A percentile compares a stretch with the other conserved stretches of the same genome.
Evolutionary conservation across 129 eudicot genomes (phyloP).

Genomic region (Calendula officinalis): DNA sequence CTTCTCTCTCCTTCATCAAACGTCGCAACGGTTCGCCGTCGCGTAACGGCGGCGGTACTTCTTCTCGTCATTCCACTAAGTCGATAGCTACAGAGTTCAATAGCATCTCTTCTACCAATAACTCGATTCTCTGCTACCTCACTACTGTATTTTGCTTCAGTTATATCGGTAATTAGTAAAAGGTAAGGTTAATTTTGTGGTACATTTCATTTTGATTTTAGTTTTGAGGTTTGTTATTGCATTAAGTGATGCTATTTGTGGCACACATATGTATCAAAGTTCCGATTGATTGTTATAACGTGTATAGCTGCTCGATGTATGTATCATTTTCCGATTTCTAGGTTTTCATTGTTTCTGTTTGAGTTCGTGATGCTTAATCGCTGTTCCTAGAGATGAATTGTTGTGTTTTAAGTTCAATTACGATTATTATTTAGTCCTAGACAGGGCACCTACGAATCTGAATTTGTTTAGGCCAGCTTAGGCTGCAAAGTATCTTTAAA

Average conservation of each 20-base stretch:
- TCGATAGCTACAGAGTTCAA: not conserved
- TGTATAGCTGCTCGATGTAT: constrained; percentile 11
- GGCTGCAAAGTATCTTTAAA: not conserved
- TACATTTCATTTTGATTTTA: not conserved
- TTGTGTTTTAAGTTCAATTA: constrained; percentile 16
- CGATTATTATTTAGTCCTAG: not conserved
- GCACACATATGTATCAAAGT: not conserved
- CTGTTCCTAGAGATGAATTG: not conserved
- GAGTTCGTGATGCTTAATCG: constrained; percentile 9
- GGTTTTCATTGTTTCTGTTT: constrained; percentile 7
- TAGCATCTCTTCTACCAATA: not conserved
- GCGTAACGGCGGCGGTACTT: constrained; percentile 44
- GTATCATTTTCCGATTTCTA: not conserved
- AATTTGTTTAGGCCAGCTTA: constrained; percentile 7
- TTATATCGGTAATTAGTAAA: constrained; percentile 4
- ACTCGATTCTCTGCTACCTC: not conserved
- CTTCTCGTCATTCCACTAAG: constrained; percentile 9
- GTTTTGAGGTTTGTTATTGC: not conserved
- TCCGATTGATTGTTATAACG: constrained; percentile 5
- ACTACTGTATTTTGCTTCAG: not conserved
- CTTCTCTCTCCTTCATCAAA: constrained; percentile 47
- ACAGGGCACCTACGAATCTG: not conserved
- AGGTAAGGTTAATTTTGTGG: constrained; percentile 12
- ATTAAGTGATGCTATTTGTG: constrained; percentile 1
- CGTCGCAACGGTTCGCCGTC: constrained; percentile 73